A percentile compares a stretch with the other conserved stretches of the same genome.
phyloP scores from a whole-genome alignment of 2,329 filamentous ascomycete species.

The Paecilomyces niveus region DNA sequence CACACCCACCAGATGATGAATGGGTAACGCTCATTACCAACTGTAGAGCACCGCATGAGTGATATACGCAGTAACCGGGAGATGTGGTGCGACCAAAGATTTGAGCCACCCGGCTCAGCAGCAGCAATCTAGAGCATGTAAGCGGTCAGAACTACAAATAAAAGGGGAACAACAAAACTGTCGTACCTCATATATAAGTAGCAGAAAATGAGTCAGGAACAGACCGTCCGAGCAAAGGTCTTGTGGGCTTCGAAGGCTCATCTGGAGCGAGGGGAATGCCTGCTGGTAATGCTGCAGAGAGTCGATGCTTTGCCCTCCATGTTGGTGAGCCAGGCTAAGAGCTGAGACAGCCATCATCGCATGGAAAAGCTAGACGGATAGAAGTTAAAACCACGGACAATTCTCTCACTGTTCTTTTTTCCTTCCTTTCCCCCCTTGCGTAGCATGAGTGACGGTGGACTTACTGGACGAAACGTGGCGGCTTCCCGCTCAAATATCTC shows the following conservation, averaged over 20 bases:
- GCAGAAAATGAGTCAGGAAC: slow-evolving; percentile 50
- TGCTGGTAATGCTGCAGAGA: slow-evolving; percentile 50
- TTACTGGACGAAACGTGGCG: slow-evolving; percentile 44
- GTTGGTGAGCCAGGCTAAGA: slow-evolving; percentile 43
- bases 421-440: too few relatives aligned
- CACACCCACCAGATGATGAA: slow-evolving; percentile 50
- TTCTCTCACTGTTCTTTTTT: not conserved
- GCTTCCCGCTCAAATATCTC: slow-evolving; percentile 43
- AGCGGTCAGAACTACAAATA: not conserved
- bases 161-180: not conserved
- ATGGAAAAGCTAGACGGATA: slow-evolving; percentile 42
- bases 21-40: slow-evolving; percentile 39
- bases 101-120: slow-evolving; percentile 39
- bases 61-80: slow-evolving; percentile 46
- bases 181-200: slow-evolving; percentile 50
- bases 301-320: slow-evolving; percentile 40
- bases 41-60: slow-evolving; percentile 39
- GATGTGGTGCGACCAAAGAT: slow-evolving; percentile 50
- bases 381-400: slow-evolving; percentile 4
- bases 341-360: slow-evolving; percentile 54
- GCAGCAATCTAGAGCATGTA: slow-evolving; percentile 35
- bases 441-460: slow-evolving; percentile 14
- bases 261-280: slow-evolving; percentile 44
- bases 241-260: slow-evolving; percentile 36
- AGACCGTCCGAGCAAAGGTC: slow-evolving; percentile 51